These are phyloP conservation scores for Aspergillus udagawae DNA, from an alignment of 2,329 filamentous ascomycete species.

Conservation along the genomic window DNA sequence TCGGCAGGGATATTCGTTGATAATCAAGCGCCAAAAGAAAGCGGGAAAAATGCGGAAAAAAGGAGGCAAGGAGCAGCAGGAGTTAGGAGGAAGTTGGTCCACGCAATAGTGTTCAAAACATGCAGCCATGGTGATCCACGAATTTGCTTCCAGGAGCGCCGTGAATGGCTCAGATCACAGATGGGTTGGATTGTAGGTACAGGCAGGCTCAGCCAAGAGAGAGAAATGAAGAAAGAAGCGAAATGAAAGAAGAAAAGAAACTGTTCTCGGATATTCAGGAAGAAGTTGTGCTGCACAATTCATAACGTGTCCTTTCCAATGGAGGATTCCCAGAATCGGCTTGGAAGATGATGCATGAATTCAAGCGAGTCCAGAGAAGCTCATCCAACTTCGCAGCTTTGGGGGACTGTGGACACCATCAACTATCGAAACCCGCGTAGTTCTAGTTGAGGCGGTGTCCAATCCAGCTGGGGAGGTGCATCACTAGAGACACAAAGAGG, in stretches of 20 bases:
- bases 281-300: neutral
- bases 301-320: neutral
- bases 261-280: neutral
- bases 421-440: slow-evolving; percentile 26
- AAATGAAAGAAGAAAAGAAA: neutral
- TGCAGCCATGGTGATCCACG: neutral
- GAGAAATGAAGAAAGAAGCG: neutral
- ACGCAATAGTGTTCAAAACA: neutral
- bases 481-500: slow-evolving; percentile 29
- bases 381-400: neutral
- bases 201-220: neutral
- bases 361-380: neutral
- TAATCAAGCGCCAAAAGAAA: slow-evolving; percentile 1
- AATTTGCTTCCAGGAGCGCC: neutral
- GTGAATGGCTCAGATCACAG: neutral
- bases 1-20: neutral
- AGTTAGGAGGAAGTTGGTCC: slow-evolving; percentile 1
- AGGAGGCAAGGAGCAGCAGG: slow-evolving; percentile 11
- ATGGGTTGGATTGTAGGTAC: neutral
- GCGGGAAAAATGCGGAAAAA: neutral
- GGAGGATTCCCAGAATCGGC: neutral
- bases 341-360: neutral
- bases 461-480: slow-evolving; percentile 33
- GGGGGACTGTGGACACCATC: neutral
- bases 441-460: slow-evolving; percentile 35